Evolutionary conservation across 192 early-diverging fungal species (phyloP), one percentile per base, ranked within the genome.

Genomic region (Coemansia sp.): DNA sequence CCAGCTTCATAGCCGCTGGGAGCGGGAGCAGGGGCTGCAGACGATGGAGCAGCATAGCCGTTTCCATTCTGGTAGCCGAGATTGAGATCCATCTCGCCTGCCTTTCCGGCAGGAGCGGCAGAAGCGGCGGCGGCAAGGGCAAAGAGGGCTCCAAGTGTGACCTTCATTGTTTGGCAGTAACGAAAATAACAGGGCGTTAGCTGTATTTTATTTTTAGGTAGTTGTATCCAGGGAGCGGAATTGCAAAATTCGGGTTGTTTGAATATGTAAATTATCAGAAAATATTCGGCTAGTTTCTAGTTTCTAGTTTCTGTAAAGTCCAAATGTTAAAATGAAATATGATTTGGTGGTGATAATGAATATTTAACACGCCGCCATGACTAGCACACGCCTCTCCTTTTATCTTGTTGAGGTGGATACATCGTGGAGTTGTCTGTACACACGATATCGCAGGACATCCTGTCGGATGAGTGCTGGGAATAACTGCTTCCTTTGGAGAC

Each of bases 91-190:
- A 66, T 58, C 39, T 80, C 77, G 41, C 68, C 77, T 15, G 77
- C 68, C 8, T 63, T 58, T 32, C 73, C 77, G 45, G 77, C 77
- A 19, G 77, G 77, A 13, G 77, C 77, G 19, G 77, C 77, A 15
- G 72, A 67, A 19, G 72, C 66, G 9, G 77, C 77, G 21, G 72
- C 62, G 45, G 63, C 69, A 58, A 74, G 68, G 40, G 72, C 72
- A 63, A 74, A 46, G 64, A 80, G 72, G 36, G 74, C 43, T 37
- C 77, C 77, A 67, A 80, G 68, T 40, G 77, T 73, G 49, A 71
- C 77, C 77, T 80, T 80, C 77, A 80, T 80, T 62, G n/a, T 73
- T 73, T 57, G 39, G 57, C 15, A 40, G 57, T 59, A 18, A 40
- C 39, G 57, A 2, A 26, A 54, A 22, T 49, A 49, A 19, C 48